Conservation (phyloP, 306 rosid genomes). For the Vigna hirtella region DNA sequence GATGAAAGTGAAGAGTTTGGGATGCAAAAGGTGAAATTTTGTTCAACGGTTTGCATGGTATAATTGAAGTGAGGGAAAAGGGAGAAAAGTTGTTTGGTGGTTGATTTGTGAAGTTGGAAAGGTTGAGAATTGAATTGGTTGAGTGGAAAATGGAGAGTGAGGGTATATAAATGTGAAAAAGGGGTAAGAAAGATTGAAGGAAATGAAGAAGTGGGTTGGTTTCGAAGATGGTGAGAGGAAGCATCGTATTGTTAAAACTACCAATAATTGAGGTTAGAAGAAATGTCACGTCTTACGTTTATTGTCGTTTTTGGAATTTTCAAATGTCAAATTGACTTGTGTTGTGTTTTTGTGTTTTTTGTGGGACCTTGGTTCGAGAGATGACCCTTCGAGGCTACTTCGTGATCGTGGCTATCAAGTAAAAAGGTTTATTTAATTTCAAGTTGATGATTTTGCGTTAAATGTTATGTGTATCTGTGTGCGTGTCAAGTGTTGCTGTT, state of each 20-base stretch:
- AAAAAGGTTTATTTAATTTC: background rate
- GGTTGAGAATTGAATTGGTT: conserved; percentile 9
- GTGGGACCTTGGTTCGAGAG: background rate
- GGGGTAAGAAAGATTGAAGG: background rate
- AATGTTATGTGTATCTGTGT: background rate
- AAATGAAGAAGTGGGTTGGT: background rate
- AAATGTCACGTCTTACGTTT: background rate
- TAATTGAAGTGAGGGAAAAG: background rate
- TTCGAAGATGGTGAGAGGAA: conserved; percentile 53
- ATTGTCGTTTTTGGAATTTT: conserved; percentile 36
- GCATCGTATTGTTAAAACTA: conserved; percentile 36
- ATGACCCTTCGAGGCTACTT: conserved; percentile 29
- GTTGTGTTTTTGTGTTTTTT: no score
- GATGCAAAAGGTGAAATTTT: conserved; percentile 32
- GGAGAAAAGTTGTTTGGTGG: background rate
- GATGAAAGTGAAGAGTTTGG: conserved; percentile 3
- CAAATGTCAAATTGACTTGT: conserved; percentile 9
- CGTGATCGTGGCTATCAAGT: background rate
- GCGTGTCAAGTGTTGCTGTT: background rate
- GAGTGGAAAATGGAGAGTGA: conserved; percentile 48
- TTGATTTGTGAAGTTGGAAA: conserved; percentile 26
- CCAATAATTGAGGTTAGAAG: conserved; percentile 12
- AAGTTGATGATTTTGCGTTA: background rate
- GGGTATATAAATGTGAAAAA: conserved; percentile 32
- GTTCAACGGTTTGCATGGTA: conserved; percentile 39